Conservation (phyloP, 306 rosid species). For the Rubus idaeus region DNA sequence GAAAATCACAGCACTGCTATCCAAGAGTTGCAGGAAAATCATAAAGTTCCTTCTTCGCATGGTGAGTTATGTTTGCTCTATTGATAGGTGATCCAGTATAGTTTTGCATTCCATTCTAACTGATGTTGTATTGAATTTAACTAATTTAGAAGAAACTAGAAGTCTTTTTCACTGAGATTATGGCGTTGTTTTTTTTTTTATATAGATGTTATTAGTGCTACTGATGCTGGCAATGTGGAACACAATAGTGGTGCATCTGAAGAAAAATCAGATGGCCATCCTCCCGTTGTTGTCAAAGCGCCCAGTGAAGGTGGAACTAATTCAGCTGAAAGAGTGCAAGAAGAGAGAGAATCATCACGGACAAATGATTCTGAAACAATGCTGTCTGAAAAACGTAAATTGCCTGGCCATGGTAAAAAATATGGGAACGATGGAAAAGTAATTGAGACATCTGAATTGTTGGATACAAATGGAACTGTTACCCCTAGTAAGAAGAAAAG, state of each 20-base stretch:
- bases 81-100: conserved; percentile 11
- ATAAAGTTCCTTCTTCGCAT: conserved; percentile 13
- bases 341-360: conserved; percentile 36
- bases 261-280: conserved; percentile 29
- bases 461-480: conserved; percentile 28
- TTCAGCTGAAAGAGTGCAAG: conserved; percentile 30
- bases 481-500: conserved; percentile 36
- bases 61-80: conserved; percentile 33
- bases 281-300: conserved; percentile 32
- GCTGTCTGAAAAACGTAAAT: conserved; percentile 29
- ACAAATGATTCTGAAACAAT: conserved; percentile 31
- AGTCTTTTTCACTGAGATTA: conserved; percentile 22
- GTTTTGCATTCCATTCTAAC: not conserved
- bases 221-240: conserved; percentile 33
- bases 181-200: conserved; percentile 8
- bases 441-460: conserved; percentile 32
- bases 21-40: conserved; percentile 22
- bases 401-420: conserved; percentile 27
- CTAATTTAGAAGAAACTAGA: not conserved
- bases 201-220: conserved; percentile 34
- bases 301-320: conserved; percentile 30
- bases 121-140: conserved; percentile 2
- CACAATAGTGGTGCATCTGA: conserved; percentile 27
- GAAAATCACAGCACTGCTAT: conserved; percentile 34
- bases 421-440: conserved; percentile 31